Conservation (phyloP, 805 yeast genomes). For the Diddensiella transvaalensis region DNA sequence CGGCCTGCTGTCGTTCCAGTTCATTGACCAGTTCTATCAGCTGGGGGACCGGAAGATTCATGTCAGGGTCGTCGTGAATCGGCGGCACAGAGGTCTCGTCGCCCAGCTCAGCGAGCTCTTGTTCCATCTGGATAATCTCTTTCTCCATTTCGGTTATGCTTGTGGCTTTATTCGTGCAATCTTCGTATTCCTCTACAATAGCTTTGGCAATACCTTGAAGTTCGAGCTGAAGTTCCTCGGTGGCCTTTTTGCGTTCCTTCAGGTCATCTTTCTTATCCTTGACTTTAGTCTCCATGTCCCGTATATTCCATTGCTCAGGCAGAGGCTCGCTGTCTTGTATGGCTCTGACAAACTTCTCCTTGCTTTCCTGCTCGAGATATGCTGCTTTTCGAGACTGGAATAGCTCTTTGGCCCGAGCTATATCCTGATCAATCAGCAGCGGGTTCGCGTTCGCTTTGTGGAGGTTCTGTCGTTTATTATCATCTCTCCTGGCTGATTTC, state of each 20-base stretch:
- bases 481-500: slow-evolving; percentile 5
- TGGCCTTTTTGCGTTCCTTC: slow-evolving; percentile 28
- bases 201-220: slow-evolving; percentile 22
- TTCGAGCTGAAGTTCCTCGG: slow-evolving; percentile 21
- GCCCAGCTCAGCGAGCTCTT: slow-evolving; percentile 2
- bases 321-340: slow-evolving; percentile 39
- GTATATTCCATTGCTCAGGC: slow-evolving; percentile 37
- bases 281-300: slow-evolving; percentile 29
- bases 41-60: slow-evolving; percentile 29
- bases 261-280: slow-evolving; percentile 31
- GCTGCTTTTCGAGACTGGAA: slow-evolving; percentile 58
- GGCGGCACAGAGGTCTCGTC: slow-evolving; percentile 22
- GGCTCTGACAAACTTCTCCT: slow-evolving; percentile 59
- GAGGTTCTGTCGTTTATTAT: slow-evolving; percentile 7
- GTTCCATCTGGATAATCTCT: slow-evolving; percentile 31
- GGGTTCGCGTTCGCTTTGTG: slow-evolving; percentile 21
- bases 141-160: slow-evolving; percentile 32
- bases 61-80: slow-evolving; percentile 28
- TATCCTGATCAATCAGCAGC: slow-evolving; percentile 16
- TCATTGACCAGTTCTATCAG: slow-evolving; percentile 25
- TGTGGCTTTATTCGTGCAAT: slow-evolving; percentile 30
- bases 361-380: slow-evolving; percentile 68
- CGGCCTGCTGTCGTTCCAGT: slow-evolving; percentile 6
- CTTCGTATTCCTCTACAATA: slow-evolving; percentile 23
- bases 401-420: slow-evolving; percentile 24